These are phyloP conservation scores for Umbellularia californica DNA, from an alignment of 164 flowering plant species.

Conservation along the genomic window DNA sequence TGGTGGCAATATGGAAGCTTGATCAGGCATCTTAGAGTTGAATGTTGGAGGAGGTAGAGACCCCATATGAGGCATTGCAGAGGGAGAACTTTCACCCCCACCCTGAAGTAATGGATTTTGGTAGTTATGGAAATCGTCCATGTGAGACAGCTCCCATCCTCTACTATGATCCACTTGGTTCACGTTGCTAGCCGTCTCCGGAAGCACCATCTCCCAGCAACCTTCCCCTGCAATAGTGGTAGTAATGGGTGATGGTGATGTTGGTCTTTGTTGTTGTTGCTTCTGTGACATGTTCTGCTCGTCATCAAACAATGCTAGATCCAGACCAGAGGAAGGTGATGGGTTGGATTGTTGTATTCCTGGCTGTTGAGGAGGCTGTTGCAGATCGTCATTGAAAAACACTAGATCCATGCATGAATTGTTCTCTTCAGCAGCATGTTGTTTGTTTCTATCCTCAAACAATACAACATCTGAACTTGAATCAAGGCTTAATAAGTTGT, in stretches of 20 bases:
- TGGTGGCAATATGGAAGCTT: neutral
- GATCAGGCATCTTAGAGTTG: slow-evolving; percentile 18
- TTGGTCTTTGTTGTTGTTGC: neutral
- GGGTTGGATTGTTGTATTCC: neutral
- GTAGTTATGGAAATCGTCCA: slow-evolving; percentile 5
- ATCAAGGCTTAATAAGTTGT: neutral
- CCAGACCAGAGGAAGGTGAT: slow-evolving; percentile 19
- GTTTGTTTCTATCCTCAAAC: neutral
- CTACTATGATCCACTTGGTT: neutral
- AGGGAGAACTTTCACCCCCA: slow-evolving; percentile 4
- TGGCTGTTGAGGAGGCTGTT: neutral
- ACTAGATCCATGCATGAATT: too few relatives aligned
- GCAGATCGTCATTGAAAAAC: neutral
- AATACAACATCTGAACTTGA: neutral
- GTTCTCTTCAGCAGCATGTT: too few relatives aligned
- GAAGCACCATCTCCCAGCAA: slow-evolving; percentile 53
- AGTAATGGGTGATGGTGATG: neutral
- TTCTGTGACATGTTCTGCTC: neutral
- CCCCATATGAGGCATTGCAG: too few relatives aligned
- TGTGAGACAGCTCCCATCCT: slow-evolving; percentile 1
- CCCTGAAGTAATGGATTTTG: slow-evolving; percentile 61
- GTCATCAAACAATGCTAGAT: slow-evolving; percentile 26
- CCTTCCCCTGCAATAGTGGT: slow-evolving; percentile 1
- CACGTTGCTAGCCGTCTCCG: slow-evolving; percentile 22
- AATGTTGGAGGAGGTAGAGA: slow-evolving; percentile 36